Conservation (phyloP, 805 yeast species). For the Wickerhamomyces canadensis region DNA sequence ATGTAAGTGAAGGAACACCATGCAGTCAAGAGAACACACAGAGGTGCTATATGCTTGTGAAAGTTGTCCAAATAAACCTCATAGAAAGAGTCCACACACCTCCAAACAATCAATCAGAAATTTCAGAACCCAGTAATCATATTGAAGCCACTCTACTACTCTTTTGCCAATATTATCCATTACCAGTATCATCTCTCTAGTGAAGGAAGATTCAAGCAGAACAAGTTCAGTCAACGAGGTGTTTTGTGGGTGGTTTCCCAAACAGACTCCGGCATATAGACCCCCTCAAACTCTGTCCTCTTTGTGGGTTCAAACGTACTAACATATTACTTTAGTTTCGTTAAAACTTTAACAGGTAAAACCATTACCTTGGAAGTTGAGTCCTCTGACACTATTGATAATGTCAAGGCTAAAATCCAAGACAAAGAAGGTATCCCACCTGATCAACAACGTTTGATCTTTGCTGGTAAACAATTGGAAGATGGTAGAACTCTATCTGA, state of each 20-base stretch:
- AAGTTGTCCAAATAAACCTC: no score
- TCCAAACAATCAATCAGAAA: no score
- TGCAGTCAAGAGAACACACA: neutral
- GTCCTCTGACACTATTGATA: slow-evolving; percentile 98
- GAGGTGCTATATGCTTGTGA: neutral
- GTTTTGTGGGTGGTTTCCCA: no score
- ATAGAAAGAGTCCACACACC: no score
- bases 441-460: slow-evolving; percentile 98
- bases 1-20: slow-evolving; percentile 31
- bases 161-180: no score
- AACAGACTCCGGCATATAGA: no score
- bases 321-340: slow-evolving; percentile 42
- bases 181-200: no score
- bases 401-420: slow-evolving; percentile 97
- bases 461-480: slow-evolving; percentile 99
- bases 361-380: slow-evolving; percentile 98
- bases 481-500: slow-evolving; percentile 98
- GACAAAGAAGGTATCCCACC: slow-evolving; percentile 99
- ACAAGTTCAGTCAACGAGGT: no score
- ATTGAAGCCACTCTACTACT: no score
- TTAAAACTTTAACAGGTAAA: slow-evolving; percentile 84
- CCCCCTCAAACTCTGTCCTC: no score
- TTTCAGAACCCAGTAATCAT: no score
- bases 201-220: no score
- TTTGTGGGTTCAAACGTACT: slow-evolving; percentile 9